Evolutionary conservation across 768 basidiomycete species (phyloP).

Genomic region (Coprinopsis strossmayeri): DNA sequence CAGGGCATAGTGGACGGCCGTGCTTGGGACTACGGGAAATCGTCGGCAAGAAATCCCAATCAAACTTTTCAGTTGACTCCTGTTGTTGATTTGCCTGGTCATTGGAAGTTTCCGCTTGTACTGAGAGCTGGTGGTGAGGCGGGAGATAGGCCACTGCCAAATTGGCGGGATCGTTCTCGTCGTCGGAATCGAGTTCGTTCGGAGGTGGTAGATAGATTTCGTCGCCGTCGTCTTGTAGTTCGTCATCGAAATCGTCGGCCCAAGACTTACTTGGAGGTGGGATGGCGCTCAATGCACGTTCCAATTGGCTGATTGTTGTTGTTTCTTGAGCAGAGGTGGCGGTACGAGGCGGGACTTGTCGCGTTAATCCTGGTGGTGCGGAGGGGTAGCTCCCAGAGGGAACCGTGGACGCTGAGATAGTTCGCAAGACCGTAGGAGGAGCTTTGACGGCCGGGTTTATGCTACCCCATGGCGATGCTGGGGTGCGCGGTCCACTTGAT

Average conservation of each 20-base stretch:
- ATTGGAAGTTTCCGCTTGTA: background rate
- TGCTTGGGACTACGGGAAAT: no score
- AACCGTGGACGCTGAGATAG: background rate
- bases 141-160: background rate
- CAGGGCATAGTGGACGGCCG: background rate
- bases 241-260: background rate
- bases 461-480: background rate
- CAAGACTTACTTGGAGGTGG: background rate
- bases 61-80: no score
- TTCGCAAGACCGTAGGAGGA: no score
- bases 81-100: background rate
- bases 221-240: background rate
- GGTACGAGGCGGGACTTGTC: background rate
- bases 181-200: background rate
- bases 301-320: background rate
- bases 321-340: background rate
- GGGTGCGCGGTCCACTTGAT: background rate
- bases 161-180: no score
- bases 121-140: background rate
- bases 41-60: no score
- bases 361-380: background rate
- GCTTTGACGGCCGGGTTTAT: background rate
- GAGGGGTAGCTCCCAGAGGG: background rate
- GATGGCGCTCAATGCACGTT: background rate
- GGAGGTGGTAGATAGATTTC: background rate